phyloP scores from a whole-genome alignment of 257 asterid genomes.

The Fraxinus cuspidata region DNA sequence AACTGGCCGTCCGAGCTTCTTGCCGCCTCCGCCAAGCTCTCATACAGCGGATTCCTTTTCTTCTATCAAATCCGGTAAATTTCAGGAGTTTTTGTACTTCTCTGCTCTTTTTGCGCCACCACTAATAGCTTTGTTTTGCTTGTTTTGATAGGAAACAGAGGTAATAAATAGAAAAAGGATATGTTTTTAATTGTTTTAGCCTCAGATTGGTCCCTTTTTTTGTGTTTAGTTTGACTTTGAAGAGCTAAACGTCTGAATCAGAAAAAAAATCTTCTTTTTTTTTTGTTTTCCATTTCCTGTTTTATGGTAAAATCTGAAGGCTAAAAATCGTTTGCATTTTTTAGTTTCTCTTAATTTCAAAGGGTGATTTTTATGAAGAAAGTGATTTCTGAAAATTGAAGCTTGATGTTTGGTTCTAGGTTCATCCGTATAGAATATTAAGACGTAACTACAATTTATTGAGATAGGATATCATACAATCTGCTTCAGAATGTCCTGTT shows the following conservation, averaged over 20 bases:
- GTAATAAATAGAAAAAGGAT: background rate
- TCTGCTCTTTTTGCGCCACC: background rate
- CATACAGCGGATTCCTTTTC: background rate
- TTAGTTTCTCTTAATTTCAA: background rate
- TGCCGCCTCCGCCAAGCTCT: constrained; percentile 29
- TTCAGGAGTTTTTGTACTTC: constrained; percentile 21
- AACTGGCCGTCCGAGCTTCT: constrained; percentile 26
- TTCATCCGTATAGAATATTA: background rate
- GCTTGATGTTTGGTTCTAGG: background rate
- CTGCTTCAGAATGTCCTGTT: background rate
- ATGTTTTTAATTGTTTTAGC: background rate
- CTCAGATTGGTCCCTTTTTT: background rate
- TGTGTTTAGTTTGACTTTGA: background rate
- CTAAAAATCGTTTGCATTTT: background rate
- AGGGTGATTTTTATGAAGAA: background rate
- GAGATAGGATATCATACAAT: background rate
- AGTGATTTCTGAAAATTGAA: background rate
- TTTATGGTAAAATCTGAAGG: background rate
- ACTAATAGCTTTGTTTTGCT: constrained; percentile 3
- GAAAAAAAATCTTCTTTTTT: background rate
- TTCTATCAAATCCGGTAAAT: constrained; percentile 14
- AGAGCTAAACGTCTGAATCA: background rate
- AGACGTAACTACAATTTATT: background rate
- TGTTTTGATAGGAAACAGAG: constrained; percentile 9
- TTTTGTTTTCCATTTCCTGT: background rate